phyloP scores from a whole-genome alignment of 768 basidiomycete genomes.

The Cyclocybe aegerita region DNA sequence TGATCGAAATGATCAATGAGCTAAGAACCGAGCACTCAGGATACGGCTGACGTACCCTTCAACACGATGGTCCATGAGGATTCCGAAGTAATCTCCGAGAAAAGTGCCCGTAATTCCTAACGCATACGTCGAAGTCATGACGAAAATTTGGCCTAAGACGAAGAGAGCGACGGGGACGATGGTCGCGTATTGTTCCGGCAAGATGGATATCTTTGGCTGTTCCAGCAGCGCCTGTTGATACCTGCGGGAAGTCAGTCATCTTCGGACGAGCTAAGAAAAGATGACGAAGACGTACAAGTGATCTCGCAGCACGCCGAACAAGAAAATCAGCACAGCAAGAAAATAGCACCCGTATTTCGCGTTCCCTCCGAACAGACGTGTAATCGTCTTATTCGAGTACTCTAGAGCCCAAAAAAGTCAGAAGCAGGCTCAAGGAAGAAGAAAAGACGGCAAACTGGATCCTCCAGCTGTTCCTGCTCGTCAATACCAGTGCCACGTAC shows the following conservation, averaged over 20 bases:
- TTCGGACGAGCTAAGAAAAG: not conserved
- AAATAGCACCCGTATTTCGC: conserved; percentile 81
- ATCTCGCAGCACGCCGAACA: conserved; percentile 83
- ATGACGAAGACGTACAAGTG: conserved; percentile 57
- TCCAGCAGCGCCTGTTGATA: conserved; percentile 73
- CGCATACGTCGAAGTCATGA: conserved; percentile 85
- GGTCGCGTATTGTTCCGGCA: conserved; percentile 66
- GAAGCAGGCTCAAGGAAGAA: not conserved
- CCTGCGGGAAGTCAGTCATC: conserved; percentile 32
- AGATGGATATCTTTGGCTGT: conserved; percentile 68
- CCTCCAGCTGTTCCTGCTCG: conserved; percentile 1
- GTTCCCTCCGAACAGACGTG: conserved; percentile 77
- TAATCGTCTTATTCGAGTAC: conserved; percentile 85
- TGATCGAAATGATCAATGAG: not conserved
- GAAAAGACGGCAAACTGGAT: conserved; percentile 1
- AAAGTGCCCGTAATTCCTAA: conserved; percentile 94
- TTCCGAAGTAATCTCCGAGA: conserved; percentile 83
- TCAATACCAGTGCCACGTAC: conserved; percentile 40
- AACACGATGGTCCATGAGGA: conserved; percentile 86
- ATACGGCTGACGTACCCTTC: conserved; percentile 49
- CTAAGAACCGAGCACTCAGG: not conserved
- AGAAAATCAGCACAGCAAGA: conserved; percentile 82
- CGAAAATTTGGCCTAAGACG: conserved; percentile 76
- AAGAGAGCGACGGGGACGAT: conserved; percentile 63
- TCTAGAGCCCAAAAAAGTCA: conserved; percentile 24